Conservation (phyloP, 139 green algal genomes). For the Tetratostichococcus sp. region DNA sequence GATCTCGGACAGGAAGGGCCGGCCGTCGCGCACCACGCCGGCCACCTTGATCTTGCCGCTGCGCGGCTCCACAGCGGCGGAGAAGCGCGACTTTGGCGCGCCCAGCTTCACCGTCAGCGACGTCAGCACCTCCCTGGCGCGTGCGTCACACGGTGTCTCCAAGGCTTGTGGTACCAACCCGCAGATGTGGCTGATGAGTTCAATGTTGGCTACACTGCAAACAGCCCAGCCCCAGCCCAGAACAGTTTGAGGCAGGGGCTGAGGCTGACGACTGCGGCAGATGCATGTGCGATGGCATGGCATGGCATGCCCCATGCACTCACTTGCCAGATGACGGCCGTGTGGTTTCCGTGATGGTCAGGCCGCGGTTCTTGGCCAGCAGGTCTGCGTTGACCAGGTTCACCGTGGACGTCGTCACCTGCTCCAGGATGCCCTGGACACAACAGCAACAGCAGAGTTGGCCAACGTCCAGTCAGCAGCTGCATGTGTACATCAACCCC, state of each 20-base stretch:
- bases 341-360: conserved; percentile 71
- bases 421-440: conserved; percentile 62
- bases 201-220: too few species aligned
- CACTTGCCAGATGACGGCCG: conserved; percentile 17
- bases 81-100: conserved; percentile 63
- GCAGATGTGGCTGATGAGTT: too few species aligned
- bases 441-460: too few species aligned
- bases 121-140: conserved; percentile 44
- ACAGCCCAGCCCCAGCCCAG: too few species aligned
- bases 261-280: too few species aligned
- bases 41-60: conserved; percentile 61
- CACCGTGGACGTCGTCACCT: conserved; percentile 57
- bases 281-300: too few species aligned
- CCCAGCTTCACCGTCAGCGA: conserved; percentile 61
- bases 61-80: conserved; percentile 47
- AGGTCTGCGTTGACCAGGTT: conserved; percentile 97
- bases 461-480: too few species aligned
- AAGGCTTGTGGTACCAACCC: too few species aligned
- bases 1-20: conserved; percentile 81
- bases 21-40: conserved; percentile 60
- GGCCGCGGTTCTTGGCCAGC: conserved; percentile 80
- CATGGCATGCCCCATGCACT: too few species aligned
- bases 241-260: not conserved
- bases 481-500: too few species aligned
- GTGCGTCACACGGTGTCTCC: too few species aligned